Evolutionary conservation across 768 basidiomycete genomes (phyloP).

Genomic region (Rhizopogon salebrosus): DNA sequence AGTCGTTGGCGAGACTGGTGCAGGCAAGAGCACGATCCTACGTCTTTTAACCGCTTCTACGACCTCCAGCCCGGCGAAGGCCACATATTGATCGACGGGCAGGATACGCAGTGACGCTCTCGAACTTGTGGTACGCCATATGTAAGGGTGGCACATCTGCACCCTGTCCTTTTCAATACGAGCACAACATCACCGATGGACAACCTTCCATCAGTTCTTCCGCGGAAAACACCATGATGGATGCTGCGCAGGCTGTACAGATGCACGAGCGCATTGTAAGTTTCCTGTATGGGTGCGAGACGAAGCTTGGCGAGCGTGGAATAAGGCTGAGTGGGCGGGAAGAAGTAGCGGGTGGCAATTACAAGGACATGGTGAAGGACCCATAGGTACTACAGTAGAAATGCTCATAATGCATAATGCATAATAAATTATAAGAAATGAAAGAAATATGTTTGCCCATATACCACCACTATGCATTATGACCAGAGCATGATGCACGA

Average conservation of each 20-base stretch:
- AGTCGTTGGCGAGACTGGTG: slow-evolving; percentile 81
- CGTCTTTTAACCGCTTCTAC: slow-evolving; percentile 93
- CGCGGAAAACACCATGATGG: slow-evolving; percentile 61
- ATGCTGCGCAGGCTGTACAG: slow-evolving; percentile 75
- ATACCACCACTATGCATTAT: too few relatives aligned
- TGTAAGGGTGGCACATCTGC: slow-evolving; percentile 79
- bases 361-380: slow-evolving; percentile 80
- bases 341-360: slow-evolving; percentile 87
- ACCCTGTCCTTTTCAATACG: slow-evolving; percentile 61
- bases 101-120: slow-evolving; percentile 83
- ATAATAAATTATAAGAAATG: too few relatives aligned
- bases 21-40: slow-evolving; percentile 80
- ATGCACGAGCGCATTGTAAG: slow-evolving; percentile 82
- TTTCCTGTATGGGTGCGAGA: slow-evolving; percentile 84
- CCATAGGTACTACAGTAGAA: slow-evolving; percentile 74
- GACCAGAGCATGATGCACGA: too few relatives aligned
- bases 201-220: slow-evolving; percentile 48
- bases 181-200: slow-evolving; percentile 66
- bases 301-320: slow-evolving; percentile 87
- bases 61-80: slow-evolving; percentile 78
- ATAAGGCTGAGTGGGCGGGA: slow-evolving; percentile 81
- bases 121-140: slow-evolving; percentile 69
- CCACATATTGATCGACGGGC: slow-evolving; percentile 77
- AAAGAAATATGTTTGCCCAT: too few relatives aligned
- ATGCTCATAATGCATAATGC: too few relatives aligned